These are phyloP conservation scores for Aspergillus quadricinctus DNA, from an alignment of 2,329 filamentous ascomycete species.

Conservation along the genomic window DNA sequence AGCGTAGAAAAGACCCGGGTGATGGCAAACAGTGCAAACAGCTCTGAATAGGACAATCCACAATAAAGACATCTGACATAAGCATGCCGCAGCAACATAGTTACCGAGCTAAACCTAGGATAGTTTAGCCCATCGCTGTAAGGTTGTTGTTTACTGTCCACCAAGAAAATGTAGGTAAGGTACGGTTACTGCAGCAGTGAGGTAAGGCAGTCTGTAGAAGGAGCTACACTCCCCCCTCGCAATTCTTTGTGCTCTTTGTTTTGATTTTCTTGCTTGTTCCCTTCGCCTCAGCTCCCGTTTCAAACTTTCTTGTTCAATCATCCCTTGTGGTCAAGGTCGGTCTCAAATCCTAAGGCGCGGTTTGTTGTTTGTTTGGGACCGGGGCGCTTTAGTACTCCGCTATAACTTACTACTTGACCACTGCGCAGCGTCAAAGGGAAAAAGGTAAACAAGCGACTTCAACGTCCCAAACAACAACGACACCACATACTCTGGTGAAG, in stretches of 20 bases:
- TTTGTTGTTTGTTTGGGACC: slow-evolving; percentile 23
- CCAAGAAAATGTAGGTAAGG: background rate
- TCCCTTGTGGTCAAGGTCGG: background rate
- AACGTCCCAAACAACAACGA: slow-evolving; percentile 5
- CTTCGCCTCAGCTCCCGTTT: slow-evolving; percentile 13
- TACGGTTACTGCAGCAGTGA: background rate
- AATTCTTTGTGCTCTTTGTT: slow-evolving; percentile 2
- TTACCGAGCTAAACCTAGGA: slow-evolving; percentile 9
- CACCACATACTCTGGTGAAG: slow-evolving; percentile 10
- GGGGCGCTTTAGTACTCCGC: slow-evolving; percentile 13
- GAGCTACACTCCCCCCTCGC: background rate
- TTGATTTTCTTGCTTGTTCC: slow-evolving; percentile 14
- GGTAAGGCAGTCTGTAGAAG: background rate
- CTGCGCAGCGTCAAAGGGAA: slow-evolving; percentile 10
- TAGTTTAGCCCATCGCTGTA: slow-evolving; percentile 21
- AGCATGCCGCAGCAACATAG: slow-evolving; percentile 12
- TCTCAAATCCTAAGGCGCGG: slow-evolving; percentile 13
- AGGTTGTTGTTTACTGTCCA: slow-evolving; percentile 9
- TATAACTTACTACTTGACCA: slow-evolving; percentile 15
- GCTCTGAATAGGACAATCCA: background rate
- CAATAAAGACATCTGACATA: slow-evolving; percentile 11
- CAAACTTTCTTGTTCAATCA: slow-evolving; percentile 4
- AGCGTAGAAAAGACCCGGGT: slow-evolving; percentile 2
- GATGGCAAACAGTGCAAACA: slow-evolving; percentile 16
- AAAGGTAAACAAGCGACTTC: slow-evolving; percentile 19